Percentiles rank a stretch among this genome's conserved stretches.
These are phyloP conservation scores for Sporisorium reilianum DNA, from an alignment of 1,284 basidiomycete genomes.

Conservation along the genomic window DNA sequence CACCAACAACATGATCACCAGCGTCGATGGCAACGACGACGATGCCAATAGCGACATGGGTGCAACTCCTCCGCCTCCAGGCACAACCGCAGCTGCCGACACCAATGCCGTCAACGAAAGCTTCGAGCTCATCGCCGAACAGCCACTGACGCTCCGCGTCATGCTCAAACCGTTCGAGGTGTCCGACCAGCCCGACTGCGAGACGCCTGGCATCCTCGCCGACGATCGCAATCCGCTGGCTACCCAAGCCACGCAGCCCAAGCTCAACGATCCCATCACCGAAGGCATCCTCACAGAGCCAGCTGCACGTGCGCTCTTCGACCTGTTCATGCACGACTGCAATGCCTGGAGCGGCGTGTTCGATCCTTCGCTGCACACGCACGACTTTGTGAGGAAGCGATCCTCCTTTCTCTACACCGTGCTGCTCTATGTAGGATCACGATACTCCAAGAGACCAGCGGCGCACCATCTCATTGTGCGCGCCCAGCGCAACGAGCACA, in stretches of 20 bases:
- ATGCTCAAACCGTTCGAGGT: slow-evolving; percentile 57
- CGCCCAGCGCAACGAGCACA: slow-evolving; percentile 25
- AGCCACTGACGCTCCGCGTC: slow-evolving; percentile 44
- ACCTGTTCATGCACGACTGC: slow-evolving; percentile 43
- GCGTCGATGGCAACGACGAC: slow-evolving; percentile 32
- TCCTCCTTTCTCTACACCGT: slow-evolving; percentile 54
- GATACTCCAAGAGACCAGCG: slow-evolving; percentile 30
- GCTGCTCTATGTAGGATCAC: slow-evolving; percentile 42
- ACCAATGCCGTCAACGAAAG: slow-evolving; percentile 50
- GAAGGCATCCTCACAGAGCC: slow-evolving; percentile 40
- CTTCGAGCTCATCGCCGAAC: slow-evolving; percentile 53
- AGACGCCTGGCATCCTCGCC: slow-evolving; percentile 27
- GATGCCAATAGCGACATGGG: slow-evolving; percentile 32
- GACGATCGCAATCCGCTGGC: slow-evolving; percentile 40
- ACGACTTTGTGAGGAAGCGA: slow-evolving; percentile 53
- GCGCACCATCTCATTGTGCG: slow-evolving; percentile 45
- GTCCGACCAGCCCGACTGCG: slow-evolving; percentile 39
- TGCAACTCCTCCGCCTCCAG: slow-evolving; percentile 33
- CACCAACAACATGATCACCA: slow-evolving; percentile 44
- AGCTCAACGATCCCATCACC: slow-evolving; percentile 46
- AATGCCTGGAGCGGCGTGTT: slow-evolving; percentile 44
- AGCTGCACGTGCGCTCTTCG: slow-evolving; percentile 46
- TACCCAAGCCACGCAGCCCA: slow-evolving; percentile 24
- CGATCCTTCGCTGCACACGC: slow-evolving; percentile 43
- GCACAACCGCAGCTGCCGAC: slow-evolving; percentile 22